phyloP scores from a whole-genome alignment of 768 basidiomycete genomes.

The Auricularia sp. region DNA sequence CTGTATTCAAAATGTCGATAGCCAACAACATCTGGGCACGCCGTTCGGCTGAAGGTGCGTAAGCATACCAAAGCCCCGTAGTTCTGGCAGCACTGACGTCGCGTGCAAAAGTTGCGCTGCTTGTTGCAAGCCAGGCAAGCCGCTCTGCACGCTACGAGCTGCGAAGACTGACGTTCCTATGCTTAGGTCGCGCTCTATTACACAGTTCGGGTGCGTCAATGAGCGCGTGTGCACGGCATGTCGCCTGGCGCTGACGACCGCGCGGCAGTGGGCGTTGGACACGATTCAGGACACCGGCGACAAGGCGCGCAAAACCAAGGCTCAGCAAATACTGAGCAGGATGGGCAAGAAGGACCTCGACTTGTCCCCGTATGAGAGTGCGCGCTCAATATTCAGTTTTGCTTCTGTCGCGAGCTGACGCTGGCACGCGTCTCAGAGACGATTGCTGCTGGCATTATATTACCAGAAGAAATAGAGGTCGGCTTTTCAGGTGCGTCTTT shows the following conservation, averaged over 20 bases:
- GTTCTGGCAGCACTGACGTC: neutral
- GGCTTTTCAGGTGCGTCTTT: conserved; percentile 52
- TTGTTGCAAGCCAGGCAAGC: conserved; percentile 40
- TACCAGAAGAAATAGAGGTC: conserved; percentile 78
- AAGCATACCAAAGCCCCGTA: neutral
- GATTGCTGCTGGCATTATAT: conserved; percentile 88
- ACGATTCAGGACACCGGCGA: conserved; percentile 31
- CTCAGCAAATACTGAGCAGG: conserved; percentile 56
- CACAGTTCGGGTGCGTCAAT: conserved; percentile 49
- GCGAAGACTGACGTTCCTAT: neutral
- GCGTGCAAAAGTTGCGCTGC: conserved; percentile 26
- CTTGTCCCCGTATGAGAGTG: conserved; percentile 87
- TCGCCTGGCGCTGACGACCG: neutral
- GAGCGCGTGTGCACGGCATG: neutral
- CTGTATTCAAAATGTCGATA: neutral
- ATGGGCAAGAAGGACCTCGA: conserved; percentile 63
- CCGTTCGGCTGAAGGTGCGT: neutral
- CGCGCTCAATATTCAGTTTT: conserved; percentile 15
- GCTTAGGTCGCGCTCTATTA: conserved; percentile 70
- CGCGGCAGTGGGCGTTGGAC: conserved; percentile 55
- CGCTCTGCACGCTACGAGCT: conserved; percentile 9
- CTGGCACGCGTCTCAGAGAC: conserved; percentile 35
- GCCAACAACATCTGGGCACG: neutral
- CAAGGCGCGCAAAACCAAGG: conserved; percentile 51
- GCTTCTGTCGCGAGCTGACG: neutral